These are phyloP conservation scores for Tolypocladium amazonense DNA, from an alignment of 2,329 filamentous ascomycete genomes.

Conservation along the genomic window DNA sequence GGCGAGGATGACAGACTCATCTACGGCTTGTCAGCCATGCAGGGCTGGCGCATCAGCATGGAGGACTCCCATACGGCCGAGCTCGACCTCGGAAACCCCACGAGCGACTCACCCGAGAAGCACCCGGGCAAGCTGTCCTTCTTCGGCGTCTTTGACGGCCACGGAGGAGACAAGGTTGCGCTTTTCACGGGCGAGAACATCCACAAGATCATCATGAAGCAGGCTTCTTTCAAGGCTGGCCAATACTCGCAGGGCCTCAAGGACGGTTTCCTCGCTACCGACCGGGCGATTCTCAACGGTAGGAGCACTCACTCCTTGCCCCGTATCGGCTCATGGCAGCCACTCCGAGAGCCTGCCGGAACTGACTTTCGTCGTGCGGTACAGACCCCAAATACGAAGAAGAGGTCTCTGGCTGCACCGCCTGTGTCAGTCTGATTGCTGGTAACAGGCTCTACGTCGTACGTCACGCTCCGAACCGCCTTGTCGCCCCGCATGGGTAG, in stretches of 20 bases:
- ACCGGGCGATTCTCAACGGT: constrained; percentile 94
- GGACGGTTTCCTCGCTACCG: constrained; percentile 92
- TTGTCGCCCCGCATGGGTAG: not conserved
- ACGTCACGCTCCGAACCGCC: constrained; percentile 32
- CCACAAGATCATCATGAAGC: constrained; percentile 88
- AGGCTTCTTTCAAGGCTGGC: constrained; percentile 83
- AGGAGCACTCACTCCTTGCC: constrained; percentile 16
- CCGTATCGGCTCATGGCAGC: not conserved
- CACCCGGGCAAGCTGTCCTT: constrained; percentile 73
- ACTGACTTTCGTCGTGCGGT: constrained; percentile 1
- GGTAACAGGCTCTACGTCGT: constrained; percentile 92
- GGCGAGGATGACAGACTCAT: constrained; percentile 88
- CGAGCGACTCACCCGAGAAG: constrained; percentile 44
- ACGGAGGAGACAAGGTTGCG: constrained; percentile 94
- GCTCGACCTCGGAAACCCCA: constrained; percentile 65
- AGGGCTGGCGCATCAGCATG: constrained; percentile 99
- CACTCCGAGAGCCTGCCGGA: not conserved
- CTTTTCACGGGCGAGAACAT: constrained; percentile 87
- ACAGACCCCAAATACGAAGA: constrained; percentile 94
- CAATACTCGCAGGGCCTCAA: constrained; percentile 94
- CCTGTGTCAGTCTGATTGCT: constrained; percentile 81
- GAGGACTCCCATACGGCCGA: constrained; percentile 89
- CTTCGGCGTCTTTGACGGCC: constrained; percentile 96
- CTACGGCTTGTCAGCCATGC: constrained; percentile 96
- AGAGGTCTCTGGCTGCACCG: constrained; percentile 95